phyloP scores from a whole-genome alignment of 1,139 yeast species.

The Lodderomyces beijingensis region DNA sequence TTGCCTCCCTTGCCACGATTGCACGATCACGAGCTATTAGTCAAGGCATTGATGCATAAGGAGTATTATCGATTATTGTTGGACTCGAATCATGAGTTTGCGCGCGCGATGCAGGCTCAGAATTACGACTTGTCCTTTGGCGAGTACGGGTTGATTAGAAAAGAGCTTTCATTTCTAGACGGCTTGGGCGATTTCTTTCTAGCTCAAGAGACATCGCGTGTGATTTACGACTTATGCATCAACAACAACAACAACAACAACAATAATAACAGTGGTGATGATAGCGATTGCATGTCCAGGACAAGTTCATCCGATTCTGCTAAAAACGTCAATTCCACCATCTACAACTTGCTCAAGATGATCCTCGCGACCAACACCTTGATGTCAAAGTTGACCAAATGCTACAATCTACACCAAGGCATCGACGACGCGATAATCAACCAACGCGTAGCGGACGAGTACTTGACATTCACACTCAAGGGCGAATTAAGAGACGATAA shows the following conservation, averaged over 20 bases:
- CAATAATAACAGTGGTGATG: conserved; percentile 7
- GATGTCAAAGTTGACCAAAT: conserved; percentile 33
- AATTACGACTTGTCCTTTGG: conserved; percentile 15
- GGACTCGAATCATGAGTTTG: conserved; percentile 27
- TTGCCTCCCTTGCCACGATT: conserved; percentile 37
- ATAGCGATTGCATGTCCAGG: not conserved
- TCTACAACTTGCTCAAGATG: conserved; percentile 31
- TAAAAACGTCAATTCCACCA: conserved; percentile 11
- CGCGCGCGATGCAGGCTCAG: conserved; percentile 18
- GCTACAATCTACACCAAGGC: conserved; percentile 35
- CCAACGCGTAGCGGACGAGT: conserved; percentile 16
- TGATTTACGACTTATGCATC: conserved; percentile 26
- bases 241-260: not conserved
- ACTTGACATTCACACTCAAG: conserved; percentile 18
- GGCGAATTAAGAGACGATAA: conserved; percentile 16
- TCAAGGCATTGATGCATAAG: conserved; percentile 38
- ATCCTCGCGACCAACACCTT: conserved; percentile 41
- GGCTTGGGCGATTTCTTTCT: conserved; percentile 43
- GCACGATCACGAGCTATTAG: conserved; percentile 26
- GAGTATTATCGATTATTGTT: conserved; percentile 35
- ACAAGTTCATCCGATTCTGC: not conserved
- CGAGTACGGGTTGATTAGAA: conserved; percentile 24
- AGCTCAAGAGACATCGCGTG: conserved; percentile 35
- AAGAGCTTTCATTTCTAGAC: conserved; percentile 41
- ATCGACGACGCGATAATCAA: conserved; percentile 28